Conservation (phyloP, 176 grass and related monocot species). For the Thalia dealbata region DNA sequence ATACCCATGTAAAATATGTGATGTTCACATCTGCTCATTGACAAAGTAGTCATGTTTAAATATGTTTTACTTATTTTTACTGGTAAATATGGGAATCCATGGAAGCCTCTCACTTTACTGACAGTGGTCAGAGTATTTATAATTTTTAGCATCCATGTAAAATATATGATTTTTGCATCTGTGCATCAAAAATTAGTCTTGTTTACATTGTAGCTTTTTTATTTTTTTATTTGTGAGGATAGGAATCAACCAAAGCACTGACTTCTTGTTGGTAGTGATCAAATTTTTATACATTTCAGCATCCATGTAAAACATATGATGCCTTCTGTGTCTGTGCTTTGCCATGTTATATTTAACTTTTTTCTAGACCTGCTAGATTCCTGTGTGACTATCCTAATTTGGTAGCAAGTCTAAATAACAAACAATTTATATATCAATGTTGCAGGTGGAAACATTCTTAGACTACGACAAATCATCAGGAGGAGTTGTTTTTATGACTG, state of each 20-base stretch:
- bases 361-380: not conserved
- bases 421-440: conserved; percentile 22
- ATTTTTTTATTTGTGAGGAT: too few relatives aligned
- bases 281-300: not conserved
- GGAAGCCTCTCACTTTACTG: too few relatives aligned
- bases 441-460: conserved; percentile 90
- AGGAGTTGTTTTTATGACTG: conserved; percentile 87
- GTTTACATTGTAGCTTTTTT: too few relatives aligned
- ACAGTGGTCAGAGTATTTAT: too few relatives aligned
- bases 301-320: not conserved
- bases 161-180: too few relatives aligned
- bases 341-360: not conserved
- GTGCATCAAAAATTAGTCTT: too few relatives aligned
- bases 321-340: not conserved
- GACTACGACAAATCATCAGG: conserved; percentile 84
- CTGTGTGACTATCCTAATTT: not conserved
- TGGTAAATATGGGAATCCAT: too few relatives aligned
- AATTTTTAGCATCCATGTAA: too few relatives aligned
- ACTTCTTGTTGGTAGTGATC: not conserved
- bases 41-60: not conserved
- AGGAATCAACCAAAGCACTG: not conserved
- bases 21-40: not conserved
- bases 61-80: too few relatives aligned
- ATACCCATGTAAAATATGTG: not conserved
- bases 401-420: not conserved